Percentiles rank a stretch among this genome's conserved stretches.
Evolutionary conservation across 208 protist genomes (phyloP).

Genomic region (Herpetomonas tarakana): DNA sequence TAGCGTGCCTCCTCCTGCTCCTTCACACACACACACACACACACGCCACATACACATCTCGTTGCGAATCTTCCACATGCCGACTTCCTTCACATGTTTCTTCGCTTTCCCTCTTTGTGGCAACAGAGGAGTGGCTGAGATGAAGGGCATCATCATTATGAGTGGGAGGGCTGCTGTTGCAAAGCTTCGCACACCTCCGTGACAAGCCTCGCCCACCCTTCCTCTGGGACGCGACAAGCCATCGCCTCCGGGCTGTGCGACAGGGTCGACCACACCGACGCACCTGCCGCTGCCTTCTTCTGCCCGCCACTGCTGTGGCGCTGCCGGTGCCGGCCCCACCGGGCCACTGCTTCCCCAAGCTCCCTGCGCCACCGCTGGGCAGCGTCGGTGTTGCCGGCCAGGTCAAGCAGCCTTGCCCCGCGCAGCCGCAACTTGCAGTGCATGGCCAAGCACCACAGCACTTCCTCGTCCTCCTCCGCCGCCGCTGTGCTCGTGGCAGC

Average conservation of each 20-base stretch:
- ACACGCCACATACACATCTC: too few species aligned
- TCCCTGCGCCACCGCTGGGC: background rate
- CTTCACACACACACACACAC: too few species aligned
- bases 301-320: slow-evolving; percentile 8
- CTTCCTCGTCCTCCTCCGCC: slow-evolving; percentile 11
- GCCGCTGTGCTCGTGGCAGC: background rate
- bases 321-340: slow-evolving; percentile 5
- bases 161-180: too few species aligned
- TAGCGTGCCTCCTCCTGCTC: too few species aligned
- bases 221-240: background rate
- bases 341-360: slow-evolving; percentile 5
- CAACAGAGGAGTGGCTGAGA: too few species aligned
- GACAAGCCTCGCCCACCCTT: slow-evolving; percentile 1
- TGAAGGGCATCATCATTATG: too few species aligned
- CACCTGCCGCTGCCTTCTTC: background rate
- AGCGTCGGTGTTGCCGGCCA: slow-evolving; percentile 9
- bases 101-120: too few species aligned
- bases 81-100: too few species aligned
- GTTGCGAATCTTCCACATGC: too few species aligned
- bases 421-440: slow-evolving; percentile 34
- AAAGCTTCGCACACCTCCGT: background rate
- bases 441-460: slow-evolving; percentile 39
- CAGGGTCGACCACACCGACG: background rate
- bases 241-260: background rate
- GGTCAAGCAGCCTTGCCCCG: slow-evolving; percentile 22